Conservation (phyloP, 192 early-diverging fungal genomes). For the Entomortierella beljakovae region DNA sequence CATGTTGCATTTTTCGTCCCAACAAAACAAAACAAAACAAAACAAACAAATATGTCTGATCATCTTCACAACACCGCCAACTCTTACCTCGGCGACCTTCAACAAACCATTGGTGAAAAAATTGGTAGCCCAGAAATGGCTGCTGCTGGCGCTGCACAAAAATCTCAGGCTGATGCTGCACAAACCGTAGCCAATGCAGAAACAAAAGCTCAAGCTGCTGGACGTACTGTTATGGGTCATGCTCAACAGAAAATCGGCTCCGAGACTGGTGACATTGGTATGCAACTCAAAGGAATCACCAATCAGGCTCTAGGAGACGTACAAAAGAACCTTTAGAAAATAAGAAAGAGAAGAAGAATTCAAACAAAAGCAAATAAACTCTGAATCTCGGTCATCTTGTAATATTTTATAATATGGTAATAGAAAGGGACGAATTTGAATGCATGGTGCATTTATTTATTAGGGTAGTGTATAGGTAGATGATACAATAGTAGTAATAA, state of each 20-base stretch:
- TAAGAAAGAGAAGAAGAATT: neutral
- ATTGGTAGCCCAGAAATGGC: constrained; percentile 18
- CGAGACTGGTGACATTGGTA: constrained; percentile 6
- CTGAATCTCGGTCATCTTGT: neutral
- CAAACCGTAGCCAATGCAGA: constrained; percentile 16
- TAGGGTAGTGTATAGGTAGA: no score
- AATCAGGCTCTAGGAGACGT: constrained; percentile 16
- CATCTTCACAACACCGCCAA: constrained; percentile 21
- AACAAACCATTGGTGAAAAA: constrained; percentile 27
- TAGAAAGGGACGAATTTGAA: neutral
- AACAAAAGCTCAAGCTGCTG: constrained; percentile 10
- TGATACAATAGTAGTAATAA: neutral
- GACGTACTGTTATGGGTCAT: constrained; percentile 9
- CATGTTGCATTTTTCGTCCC: neutral
- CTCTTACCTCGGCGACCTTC: constrained; percentile 13
- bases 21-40: neutral
- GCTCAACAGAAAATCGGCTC: constrained; percentile 20
- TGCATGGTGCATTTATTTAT: no score
- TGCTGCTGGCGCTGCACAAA: constrained; percentile 28
- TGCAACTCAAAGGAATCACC: constrained; percentile 15
- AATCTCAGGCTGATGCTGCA: constrained; percentile 24
- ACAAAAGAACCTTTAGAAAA: neutral
- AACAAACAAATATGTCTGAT: constrained; percentile 3
- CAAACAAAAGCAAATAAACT: neutral
- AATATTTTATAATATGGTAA: no score